Base-by-base conservation (phyloP, 495 filamentous ascomycete genomes). In the Neurospora discreta region DNA sequence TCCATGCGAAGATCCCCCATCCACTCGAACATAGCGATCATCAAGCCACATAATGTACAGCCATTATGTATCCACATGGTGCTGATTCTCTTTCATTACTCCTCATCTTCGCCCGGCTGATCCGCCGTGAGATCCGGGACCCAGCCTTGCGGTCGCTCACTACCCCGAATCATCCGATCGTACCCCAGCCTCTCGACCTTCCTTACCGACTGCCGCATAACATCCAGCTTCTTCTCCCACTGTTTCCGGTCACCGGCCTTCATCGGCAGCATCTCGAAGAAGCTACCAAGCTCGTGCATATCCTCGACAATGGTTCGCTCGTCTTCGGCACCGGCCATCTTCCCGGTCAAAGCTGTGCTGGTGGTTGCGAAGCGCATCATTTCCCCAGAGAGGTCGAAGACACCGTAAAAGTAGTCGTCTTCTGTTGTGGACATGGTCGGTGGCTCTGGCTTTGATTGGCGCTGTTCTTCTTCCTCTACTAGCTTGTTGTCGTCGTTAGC, bases 291-390 rank as follows among this genome's bases (percentile, higher is more conserved):
- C 40, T 88, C 83, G 52, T 93, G 85, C 79, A 97, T 82, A 83
- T 97, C 94, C 36, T 85, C 81, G 52, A 97, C 83, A 18, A 96
- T 89, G n/a, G 85, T 86, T 9, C 87, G 80, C 1, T 73, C 78
- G 11, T 71, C 72, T 4, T 71, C 78, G 52, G 71, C 73, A 39
- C 69, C 83, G n/a, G 88, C 87, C 68, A 90, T 76, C 33, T 79
- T 75, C 20, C 89, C 90, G 68, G 77, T 85, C 20, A 90, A 88
- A 0, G 91, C 91, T 76, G 93, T 91, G 23, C 87, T 86, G 18
- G 92, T 93, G 40, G 97, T 95, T 0, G 92, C 93, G 80, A 97
- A 98, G 39, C 93, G 86, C 95, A 99, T 99, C 82, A 98, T 86
- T 81, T 99, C 95, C 11, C 95, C 95, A 0, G 91, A 91, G 68